phyloP scores from a whole-genome alignment of 305 asterid genomes.

The Fraxinus ornus region DNA sequence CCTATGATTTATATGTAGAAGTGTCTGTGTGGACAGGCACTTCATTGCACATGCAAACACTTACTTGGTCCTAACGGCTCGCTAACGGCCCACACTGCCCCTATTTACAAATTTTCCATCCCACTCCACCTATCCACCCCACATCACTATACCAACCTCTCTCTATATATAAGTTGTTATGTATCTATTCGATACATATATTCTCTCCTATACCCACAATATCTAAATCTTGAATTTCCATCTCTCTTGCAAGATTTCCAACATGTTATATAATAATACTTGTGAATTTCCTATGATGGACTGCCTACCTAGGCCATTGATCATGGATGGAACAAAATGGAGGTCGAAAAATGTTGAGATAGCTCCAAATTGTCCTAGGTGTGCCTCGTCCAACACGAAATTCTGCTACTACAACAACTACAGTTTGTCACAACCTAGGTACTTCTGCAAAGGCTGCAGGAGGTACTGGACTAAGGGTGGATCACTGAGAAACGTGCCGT shows the following conservation, averaged over 20 bases:
- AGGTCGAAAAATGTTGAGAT: slow-evolving; percentile 40
- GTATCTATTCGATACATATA: slow-evolving; percentile 18
- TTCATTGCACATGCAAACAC: slow-evolving; percentile 50
- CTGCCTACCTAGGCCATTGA: slow-evolving; percentile 38
- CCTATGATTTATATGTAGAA: slow-evolving; percentile 14
- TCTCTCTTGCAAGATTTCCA: not conserved
- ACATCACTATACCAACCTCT: not conserved
- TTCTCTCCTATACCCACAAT: slow-evolving; percentile 25
- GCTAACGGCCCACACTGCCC: slow-evolving; percentile 58
- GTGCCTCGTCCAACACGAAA: slow-evolving; percentile 79
- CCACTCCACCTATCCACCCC: not conserved
- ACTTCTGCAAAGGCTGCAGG: slow-evolving; percentile 82
- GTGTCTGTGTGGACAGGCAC: slow-evolving; percentile 24
- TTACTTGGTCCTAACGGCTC: slow-evolving; percentile 73
- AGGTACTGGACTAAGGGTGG: slow-evolving; percentile 96
- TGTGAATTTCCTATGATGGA: slow-evolving; percentile 42
- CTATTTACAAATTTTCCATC: not conserved
- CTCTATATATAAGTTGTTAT: slow-evolving; percentile 21
- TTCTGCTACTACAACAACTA: slow-evolving; percentile 86
- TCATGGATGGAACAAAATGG: slow-evolving; percentile 46
- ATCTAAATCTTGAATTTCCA: slow-evolving; percentile 12
- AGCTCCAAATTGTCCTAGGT: slow-evolving; percentile 83
- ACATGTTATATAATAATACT: slow-evolving; percentile 37
- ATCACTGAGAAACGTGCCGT: slow-evolving; percentile 68
- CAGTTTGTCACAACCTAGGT: slow-evolving; percentile 82